Base-by-base conservation (phyloP, 2,329 filamentous ascomycete species). In the Scopulariopsis brevicaulis region DNA sequence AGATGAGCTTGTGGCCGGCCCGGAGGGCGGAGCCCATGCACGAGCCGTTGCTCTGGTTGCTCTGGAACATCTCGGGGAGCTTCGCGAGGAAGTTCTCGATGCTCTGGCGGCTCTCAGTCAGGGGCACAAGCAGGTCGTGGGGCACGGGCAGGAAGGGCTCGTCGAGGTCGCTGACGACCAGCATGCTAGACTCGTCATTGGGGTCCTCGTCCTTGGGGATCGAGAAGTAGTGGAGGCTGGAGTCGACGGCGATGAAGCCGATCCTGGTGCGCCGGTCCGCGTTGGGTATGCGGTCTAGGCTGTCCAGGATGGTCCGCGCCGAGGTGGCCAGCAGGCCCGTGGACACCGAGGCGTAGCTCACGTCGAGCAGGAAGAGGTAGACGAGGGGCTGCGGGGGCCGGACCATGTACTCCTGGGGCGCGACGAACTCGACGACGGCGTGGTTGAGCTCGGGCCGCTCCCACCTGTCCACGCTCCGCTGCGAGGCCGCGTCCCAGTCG, bases 381-480 rank as follows among this genome's bases (percentile, higher is more conserved):
- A 96, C 93, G 46, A 97, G 79, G 46, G 94, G 94, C 73, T 96
- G 93, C 52, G 94, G 94, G 59, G 94, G 92, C 61, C 94, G 88
- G 40, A 99, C 94, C 94, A 99, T 99, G 74, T 99, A 99, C 73
- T 99, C 94, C 72, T 99, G 94, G 2, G 94, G 94, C 14, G 94
- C 94, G 64, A 99, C 89, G 68, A 96, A 99, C 69, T 99, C 94
- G 60, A 96, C 92, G 40, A 97, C 91, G n/a, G 91, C 83, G 69
- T 96, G 87, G 74, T 99, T 99, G 61, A 99, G 79, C 70, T 99
- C 94, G 46, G 90, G 82, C 65, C 94, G 82, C 70, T 95, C 86
- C 88, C 94, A 96, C 68, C 94, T 80, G 70, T 99, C 93, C 55
- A 95, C 86, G 56, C 85, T 88, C 77, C 96, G 92, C 73, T 97